phyloP scores from a whole-genome alignment of 768 basidiomycete species.

The Myochromella boudieri region DNA sequence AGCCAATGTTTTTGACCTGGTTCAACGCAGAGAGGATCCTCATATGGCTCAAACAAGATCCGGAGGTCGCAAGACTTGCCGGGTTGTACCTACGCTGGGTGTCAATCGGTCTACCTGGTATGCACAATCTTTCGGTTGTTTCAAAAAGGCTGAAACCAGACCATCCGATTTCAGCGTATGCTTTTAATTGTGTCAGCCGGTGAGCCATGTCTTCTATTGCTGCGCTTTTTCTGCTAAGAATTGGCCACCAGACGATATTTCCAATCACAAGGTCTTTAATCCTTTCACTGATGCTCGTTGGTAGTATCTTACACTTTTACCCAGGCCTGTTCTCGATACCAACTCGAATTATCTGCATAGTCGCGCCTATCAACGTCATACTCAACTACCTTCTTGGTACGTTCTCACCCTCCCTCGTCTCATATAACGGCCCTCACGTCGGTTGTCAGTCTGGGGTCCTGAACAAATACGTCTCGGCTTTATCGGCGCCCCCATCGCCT shows the following conservation, averaged over 20 bases:
- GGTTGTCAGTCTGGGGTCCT: slow-evolving; percentile 72
- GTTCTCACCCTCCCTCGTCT: neutral
- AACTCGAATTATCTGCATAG: slow-evolving; percentile 74
- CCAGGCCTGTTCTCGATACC: slow-evolving; percentile 82
- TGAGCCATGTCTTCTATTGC: slow-evolving; percentile 13
- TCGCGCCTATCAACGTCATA: slow-evolving; percentile 81
- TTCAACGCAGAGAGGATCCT: slow-evolving; percentile 79
- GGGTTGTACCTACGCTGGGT: slow-evolving; percentile 73
- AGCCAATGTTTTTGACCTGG: slow-evolving; percentile 71
- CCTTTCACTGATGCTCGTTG: neutral
- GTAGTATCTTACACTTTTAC: neutral
- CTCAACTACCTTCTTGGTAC: slow-evolving; percentile 81
- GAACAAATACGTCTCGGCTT: slow-evolving; percentile 77
- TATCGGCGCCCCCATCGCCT: slow-evolving; percentile 88
- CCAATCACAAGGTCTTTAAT: slow-evolving; percentile 69
- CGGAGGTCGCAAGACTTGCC: slow-evolving; percentile 78
- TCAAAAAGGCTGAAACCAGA: neutral
- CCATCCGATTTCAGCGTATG: slow-evolving; percentile 34
- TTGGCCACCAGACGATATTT: slow-evolving; percentile 56
- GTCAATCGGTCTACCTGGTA: slow-evolving; percentile 72
- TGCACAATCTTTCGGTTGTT: slow-evolving; percentile 10
- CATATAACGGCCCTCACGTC: neutral
- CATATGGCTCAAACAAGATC: slow-evolving; percentile 73
- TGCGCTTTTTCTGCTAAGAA: neutral
- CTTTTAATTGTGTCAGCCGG: slow-evolving; percentile 49